phyloP scores from a whole-genome alignment of 169 alveolate genomes.

The Amoebophrya sp. region DNA sequence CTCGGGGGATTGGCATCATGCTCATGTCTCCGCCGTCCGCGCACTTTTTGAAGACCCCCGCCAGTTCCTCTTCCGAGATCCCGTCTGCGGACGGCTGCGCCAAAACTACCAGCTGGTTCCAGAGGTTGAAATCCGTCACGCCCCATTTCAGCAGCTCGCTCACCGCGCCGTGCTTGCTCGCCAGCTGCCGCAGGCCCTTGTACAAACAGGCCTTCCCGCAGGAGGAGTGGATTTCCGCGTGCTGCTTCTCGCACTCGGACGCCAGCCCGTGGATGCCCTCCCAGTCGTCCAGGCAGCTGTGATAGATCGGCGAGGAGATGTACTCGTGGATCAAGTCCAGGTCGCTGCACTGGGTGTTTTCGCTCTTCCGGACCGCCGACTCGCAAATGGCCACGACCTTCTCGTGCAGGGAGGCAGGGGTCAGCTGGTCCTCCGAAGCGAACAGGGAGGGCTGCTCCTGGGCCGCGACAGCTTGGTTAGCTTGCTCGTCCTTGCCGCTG shows the following conservation, averaged over 20 bases:
- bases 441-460: not conserved
- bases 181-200: not conserved
- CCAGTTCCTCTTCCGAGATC: not conserved
- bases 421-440: not conserved
- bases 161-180: not conserved
- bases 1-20: not conserved
- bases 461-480: too few species aligned
- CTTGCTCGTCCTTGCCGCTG: too few species aligned
- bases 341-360: not conserved
- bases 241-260: not conserved
- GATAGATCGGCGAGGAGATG: not conserved
- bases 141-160: not conserved
- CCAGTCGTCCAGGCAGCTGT: not conserved
- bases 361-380: not conserved
- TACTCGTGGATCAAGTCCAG: not conserved
- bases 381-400: not conserved
- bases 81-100: not conserved
- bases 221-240: not conserved
- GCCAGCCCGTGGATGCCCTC: not conserved
- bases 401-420: not conserved
- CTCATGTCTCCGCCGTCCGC: not conserved
- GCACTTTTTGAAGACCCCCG: not conserved
- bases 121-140: not conserved
- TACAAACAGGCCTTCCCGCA: not conserved
- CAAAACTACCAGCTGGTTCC: not conserved